These are phyloP conservation scores for Hemileccinum impolitum DNA, from an alignment of 768 basidiomycete species.

Conservation along the genomic window DNA sequence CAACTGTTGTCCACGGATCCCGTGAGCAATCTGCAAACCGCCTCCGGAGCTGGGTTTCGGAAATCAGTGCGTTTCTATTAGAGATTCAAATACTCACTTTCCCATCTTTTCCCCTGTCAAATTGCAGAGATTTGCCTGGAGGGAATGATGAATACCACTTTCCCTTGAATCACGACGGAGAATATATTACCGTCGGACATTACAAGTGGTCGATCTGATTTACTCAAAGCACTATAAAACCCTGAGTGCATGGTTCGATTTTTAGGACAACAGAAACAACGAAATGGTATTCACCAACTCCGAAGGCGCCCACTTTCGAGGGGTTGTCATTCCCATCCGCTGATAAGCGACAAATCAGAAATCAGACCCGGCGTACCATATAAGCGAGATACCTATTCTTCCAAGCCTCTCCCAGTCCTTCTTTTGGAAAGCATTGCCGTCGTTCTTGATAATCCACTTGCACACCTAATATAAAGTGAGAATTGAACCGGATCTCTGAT, in stretches of 20 bases:
- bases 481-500: not conserved
- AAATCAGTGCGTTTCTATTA: not conserved
- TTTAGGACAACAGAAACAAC: not conserved
- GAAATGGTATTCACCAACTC: constrained; percentile 8
- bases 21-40: not conserved
- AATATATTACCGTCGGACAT: constrained; percentile 6
- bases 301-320: constrained; percentile 17
- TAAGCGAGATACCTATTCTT: constrained; percentile 11
- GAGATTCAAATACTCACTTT: not conserved
- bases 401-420: constrained; percentile 14
- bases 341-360: not conserved
- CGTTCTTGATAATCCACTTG: constrained; percentile 15
- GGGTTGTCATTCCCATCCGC: constrained; percentile 12
- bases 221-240: constrained; percentile 19
- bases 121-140: constrained; percentile 14
- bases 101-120: constrained; percentile 5
- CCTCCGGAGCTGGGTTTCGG: constrained; percentile 4
- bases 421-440: not conserved
- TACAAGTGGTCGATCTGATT: constrained; percentile 13
- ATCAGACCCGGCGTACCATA: not conserved
- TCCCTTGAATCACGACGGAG: too few species aligned
- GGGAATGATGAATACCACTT: too few species aligned
- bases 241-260: constrained; percentile 1
- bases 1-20: constrained; percentile 6
- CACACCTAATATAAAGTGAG: constrained; percentile 2